phyloP scores from a whole-genome alignment of 2,329 filamentous ascomycete genomes.

The Cercospora sp. region DNA sequence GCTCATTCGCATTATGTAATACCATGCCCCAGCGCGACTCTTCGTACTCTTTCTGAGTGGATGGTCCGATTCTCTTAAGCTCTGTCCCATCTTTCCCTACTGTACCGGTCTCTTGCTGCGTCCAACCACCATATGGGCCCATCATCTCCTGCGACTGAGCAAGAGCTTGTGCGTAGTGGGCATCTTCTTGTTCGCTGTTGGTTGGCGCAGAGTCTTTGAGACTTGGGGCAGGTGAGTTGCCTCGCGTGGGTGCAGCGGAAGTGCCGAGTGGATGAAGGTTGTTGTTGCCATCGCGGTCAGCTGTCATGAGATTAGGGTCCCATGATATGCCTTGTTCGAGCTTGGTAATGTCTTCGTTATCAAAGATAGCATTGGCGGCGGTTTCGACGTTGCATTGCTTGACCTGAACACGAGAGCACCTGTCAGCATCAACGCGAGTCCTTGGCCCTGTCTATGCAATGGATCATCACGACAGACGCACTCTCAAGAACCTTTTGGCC shows the following conservation, averaged over 20 bases:
- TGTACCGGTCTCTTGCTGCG: conserved; percentile 56
- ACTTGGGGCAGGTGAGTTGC: conserved; percentile 31
- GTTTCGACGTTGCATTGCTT: conserved; percentile 36
- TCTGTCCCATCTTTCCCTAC: conserved; percentile 42
- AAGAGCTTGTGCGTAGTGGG: conserved; percentile 32
- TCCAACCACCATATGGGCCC: conserved; percentile 7
- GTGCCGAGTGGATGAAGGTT: conserved; percentile 35
- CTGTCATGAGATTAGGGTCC: conserved; percentile 33
- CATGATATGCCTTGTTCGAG: conserved; percentile 31
- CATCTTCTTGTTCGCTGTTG: conserved; percentile 36
- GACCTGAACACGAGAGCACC: conserved; percentile 23
- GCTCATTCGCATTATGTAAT: conserved; percentile 49
- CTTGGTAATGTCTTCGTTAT: conserved; percentile 36
- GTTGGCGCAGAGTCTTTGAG: conserved; percentile 29
- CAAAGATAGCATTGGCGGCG: conserved; percentile 36
- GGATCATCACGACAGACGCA: conserved; percentile 12
- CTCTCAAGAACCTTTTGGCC: conserved; percentile 36
- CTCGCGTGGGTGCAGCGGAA: conserved; percentile 36
- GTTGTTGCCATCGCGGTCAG: conserved; percentile 35
- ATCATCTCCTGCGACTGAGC: conserved; percentile 26
- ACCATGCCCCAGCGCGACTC: conserved; percentile 56
- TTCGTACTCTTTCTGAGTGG: conserved; percentile 57
- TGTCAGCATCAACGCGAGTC: conserved; percentile 6
- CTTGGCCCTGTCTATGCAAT: not conserved
- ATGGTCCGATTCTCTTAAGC: conserved; percentile 53